Evolutionary conservation across 2,329 filamentous ascomycete genomes (phyloP), one percentile per base, ranked within the genome.

Genomic region (Fusarium incarnatum): DNA sequence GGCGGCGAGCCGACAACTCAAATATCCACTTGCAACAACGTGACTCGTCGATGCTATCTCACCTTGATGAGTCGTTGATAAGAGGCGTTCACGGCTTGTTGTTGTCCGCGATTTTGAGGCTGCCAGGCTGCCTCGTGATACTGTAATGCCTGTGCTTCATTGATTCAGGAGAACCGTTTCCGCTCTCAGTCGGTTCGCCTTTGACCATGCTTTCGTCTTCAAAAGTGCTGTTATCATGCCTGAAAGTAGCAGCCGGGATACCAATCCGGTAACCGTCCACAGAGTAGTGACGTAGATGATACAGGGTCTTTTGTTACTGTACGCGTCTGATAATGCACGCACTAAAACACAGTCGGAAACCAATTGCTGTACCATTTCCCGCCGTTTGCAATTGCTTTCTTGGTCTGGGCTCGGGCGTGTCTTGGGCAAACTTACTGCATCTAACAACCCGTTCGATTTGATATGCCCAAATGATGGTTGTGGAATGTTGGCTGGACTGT

Each of bases 41-140:
- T 75, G 73, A 75, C 71, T 72, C 57, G 45, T 60, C 56, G 50
- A 13, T 48, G 28, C 55, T 65, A 71, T 60, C 50, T 64, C 40
- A 64, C 73, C 73, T 66, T 75, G 73, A 75, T 75, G 73, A 72
- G 61, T 66, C 64, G 71, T 62, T 48, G 67, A 72, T 72, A 71
- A 69, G 67, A 67, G 57, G 49, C 62, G 60, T 53, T 56, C 52
- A 62, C 48, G 53, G 55, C 60, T 58, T 58, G 53, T 57, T 60
- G 45, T n/a, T 60, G 48, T 60, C 48, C 46, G 20, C 22, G 12
- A 32, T 45, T 32, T 15, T 12, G 34, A 37, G 34, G 34, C 34
- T 37, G 34, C 18, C 34, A 42, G 11, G 49, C 18, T 44, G 37
- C 30, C 61, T 49, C 18, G 53, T 56, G 46, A 68, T 58, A 25